Evolutionary conservation across 176 grass and related monocot genomes (phyloP).

Genomic region (Puccinellia tenuiflora): DNA sequence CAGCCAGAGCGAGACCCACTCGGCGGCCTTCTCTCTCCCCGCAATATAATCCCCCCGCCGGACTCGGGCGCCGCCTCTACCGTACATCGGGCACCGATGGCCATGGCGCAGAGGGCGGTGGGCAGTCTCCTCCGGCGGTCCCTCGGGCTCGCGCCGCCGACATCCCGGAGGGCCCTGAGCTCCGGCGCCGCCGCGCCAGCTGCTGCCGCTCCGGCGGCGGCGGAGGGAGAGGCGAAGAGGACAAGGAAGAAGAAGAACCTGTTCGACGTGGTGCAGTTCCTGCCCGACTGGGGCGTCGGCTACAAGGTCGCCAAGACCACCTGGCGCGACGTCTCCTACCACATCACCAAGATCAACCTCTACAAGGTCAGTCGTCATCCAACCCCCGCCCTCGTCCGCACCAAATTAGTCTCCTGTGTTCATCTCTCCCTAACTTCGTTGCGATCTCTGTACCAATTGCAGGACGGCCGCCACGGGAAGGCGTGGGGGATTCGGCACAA

Average conservation of each 20-base stretch:
- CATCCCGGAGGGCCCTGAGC: slow-evolving; percentile 27
- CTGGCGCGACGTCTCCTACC: slow-evolving; percentile 87
- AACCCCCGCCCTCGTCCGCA: background rate
- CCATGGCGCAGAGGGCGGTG: slow-evolving; percentile 23
- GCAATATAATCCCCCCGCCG: background rate
- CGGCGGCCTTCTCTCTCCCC: too few relatives aligned
- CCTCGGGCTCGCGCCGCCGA: background rate
- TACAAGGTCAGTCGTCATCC: slow-evolving; percentile 47
- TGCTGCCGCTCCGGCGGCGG: background rate
- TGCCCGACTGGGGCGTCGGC: slow-evolving; percentile 76
- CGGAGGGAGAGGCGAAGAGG: slow-evolving; percentile 22
- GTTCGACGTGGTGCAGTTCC: slow-evolving; percentile 87
- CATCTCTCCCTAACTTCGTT: too few relatives aligned
- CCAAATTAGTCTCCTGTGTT: background rate
- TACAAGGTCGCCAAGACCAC: slow-evolving; percentile 88
- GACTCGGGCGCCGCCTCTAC: background rate
- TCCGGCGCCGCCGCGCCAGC: background rate
- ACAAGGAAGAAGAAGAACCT: slow-evolving; percentile 92
- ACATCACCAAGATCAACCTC: slow-evolving; percentile 94
- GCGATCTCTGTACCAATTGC: background rate
- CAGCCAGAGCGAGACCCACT: too few relatives aligned
- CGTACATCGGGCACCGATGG: background rate
- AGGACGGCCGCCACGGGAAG: slow-evolving; percentile 87
- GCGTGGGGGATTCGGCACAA: slow-evolving; percentile 85
- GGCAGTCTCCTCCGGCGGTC: slow-evolving; percentile 25